Conservation (phyloP, 1,139 yeast species). For the Kluyveromyces sp. region DNA sequence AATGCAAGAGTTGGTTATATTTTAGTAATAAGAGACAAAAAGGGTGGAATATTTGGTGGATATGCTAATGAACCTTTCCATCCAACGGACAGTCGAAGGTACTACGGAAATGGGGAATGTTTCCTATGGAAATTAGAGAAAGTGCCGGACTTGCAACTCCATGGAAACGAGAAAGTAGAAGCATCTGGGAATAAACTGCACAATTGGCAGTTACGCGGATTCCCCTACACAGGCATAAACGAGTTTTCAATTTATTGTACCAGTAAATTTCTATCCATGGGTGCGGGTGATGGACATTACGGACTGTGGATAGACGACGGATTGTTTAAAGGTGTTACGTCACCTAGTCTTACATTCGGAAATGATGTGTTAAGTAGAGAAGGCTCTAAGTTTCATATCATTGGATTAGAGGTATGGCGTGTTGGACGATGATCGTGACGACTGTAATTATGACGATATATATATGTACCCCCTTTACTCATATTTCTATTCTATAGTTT, state of each 20-base stretch:
- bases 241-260: constrained; percentile 83
- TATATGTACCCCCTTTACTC: too few species aligned
- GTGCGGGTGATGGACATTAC: constrained; percentile 89
- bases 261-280: constrained; percentile 68
- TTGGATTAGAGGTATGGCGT: constrained; percentile 84
- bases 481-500: not conserved
- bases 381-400: constrained; percentile 58
- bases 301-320: constrained; percentile 84
- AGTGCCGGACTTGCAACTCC: constrained; percentile 19
- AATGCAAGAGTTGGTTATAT: constrained; percentile 53
- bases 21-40: constrained; percentile 55
- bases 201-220: constrained; percentile 60
- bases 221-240: constrained; percentile 81
- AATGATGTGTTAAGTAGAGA: constrained; percentile 67
- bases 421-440: constrained; percentile 35
- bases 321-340: constrained; percentile 68
- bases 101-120: constrained; percentile 92
- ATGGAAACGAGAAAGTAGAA: constrained; percentile 3
- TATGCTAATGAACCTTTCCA: constrained; percentile 68
- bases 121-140: constrained; percentile 73
- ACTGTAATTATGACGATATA: too few species aligned
- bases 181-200: constrained; percentile 6
- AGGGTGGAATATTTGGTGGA: constrained; percentile 69
- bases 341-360: constrained; percentile 78
- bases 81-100: constrained; percentile 63